Evolutionary conservation across 768 basidiomycete species (phyloP), one percentile per base, ranked within the genome.

Genomic region (Fistulinella prunicolor): DNA sequence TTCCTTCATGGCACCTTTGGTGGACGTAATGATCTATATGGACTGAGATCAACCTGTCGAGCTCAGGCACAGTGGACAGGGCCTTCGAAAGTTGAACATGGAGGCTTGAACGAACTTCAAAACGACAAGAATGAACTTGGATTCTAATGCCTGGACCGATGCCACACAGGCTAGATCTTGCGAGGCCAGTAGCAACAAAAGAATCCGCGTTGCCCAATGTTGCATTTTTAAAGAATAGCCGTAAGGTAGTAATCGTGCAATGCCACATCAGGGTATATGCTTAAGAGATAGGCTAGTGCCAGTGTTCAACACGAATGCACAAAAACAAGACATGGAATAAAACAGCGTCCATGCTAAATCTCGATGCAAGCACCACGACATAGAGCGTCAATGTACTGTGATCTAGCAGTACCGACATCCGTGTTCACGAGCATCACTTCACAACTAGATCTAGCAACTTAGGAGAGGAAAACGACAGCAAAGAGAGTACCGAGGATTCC

Each of bases 391-490:
- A 46, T 38, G 6, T 23, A 38, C 49, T 14, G 21, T 22, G 13
- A 43, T 12, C 23, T 35, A 30, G 34, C 40, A 42, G 37, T 44
- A 29, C 10, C 9, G 22, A 48, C 30, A 40, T 30, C 4, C 19
- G 46, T 32, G 38, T n/a, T 35, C 29, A 30, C 36, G 41, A 42
- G 44, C 24, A 43, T 36, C 20, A 37, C 48, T 40, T 39, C 41
- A 47, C n/a, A 20, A 30, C 20, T 34, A 49, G 9, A 51, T 40
- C 9, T 30, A 44, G 37, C 44, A 40, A 32, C 34, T 17, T 8
- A 30, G 32, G 73, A 63, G 30, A 73, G 65, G 70, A 72, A 72
- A 8, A 58, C 55, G 21, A 71, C 50, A 4, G 73, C 70, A 30
- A 68, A 62, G 40, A 67, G 54, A 10, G 69, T 65, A 52, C 72